Percentiles rank a stretch among this genome's conserved stretches.
phyloP scores from a whole-genome alignment of 1,284 basidiomycete species.

The Pholiota adiposa region DNA sequence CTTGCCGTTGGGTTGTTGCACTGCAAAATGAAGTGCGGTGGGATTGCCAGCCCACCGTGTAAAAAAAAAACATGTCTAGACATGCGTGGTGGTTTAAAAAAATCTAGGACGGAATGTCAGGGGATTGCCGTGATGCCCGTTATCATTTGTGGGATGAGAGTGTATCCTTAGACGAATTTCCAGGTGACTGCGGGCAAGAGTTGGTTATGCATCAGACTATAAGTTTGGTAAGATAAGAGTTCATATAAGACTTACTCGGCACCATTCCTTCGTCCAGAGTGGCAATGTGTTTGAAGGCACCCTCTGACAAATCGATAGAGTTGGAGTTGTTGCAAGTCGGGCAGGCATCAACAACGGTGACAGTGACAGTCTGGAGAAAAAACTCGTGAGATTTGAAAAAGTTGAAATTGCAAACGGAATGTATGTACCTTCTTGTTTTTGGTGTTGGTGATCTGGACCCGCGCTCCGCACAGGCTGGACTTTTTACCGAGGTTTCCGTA shows the following conservation, averaged over 20 bases:
- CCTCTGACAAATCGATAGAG: slow-evolving; percentile 83
- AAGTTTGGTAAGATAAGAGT: background rate
- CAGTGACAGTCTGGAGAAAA: slow-evolving; percentile 49
- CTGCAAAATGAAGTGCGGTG: slow-evolving; percentile 13
- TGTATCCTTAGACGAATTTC: slow-evolving; percentile 17
- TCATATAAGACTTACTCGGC: slow-evolving; percentile 48
- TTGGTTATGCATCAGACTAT: slow-evolving; percentile 9
- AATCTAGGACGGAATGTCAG: slow-evolving; percentile 2
- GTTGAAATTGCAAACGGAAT: slow-evolving; percentile 3
- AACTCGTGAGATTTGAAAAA: slow-evolving; percentile 1
- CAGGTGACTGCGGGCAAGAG: slow-evolving; percentile 28
- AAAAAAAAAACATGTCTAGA: slow-evolving; percentile 16
- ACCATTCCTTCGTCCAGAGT: slow-evolving; percentile 60
- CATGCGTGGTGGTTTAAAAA: slow-evolving; percentile 8
- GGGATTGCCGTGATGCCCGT: slow-evolving; percentile 15
- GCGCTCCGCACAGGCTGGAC: slow-evolving; percentile 68
- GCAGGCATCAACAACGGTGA: slow-evolving; percentile 80
- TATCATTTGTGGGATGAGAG: slow-evolving; percentile 2
- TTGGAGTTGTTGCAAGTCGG: slow-evolving; percentile 73
- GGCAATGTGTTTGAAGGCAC: slow-evolving; percentile 72
- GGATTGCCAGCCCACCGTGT: slow-evolving; percentile 18
- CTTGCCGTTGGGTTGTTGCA: slow-evolving; percentile 22
- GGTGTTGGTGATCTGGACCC: slow-evolving; percentile 68
- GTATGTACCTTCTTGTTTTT: slow-evolving; percentile 51
- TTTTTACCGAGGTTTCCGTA: slow-evolving; percentile 53